Base-by-base conservation (phyloP, 768 basidiomycete species). In the Psilocybe cubensis region DNA sequence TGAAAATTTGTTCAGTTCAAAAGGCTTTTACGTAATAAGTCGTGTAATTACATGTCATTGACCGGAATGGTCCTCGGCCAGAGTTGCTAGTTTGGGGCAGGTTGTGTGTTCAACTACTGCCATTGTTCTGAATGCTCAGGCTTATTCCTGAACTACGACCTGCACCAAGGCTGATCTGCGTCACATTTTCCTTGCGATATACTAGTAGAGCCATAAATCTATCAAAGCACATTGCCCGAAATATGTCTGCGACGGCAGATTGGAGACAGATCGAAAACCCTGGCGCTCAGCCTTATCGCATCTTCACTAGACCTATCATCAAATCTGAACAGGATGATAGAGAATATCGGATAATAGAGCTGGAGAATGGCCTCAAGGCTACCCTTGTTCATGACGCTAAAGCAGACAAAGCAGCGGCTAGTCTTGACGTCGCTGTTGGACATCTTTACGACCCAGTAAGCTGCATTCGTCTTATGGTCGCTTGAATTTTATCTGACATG, bases 371-470 rank as follows among this genome's bases (percentile, higher is more conserved):
- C 3, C 74, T 99, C n/a, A 88, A 92, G 59, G 94, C 88, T 0
- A 83, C 89, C 61, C 73, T 99, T 23, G 80, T 98, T 12, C 88
- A 88, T 54, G 96, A 99, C 69, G 73, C 83, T 0, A 87, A 85
- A 60, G 86, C 96, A 4, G 97, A 99, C 76, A 97, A 96, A 74
- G 91, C 94, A 10, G 93, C 95, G 0, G 97, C 96, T 2, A 92
- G 93, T 68, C 80, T 99, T 66, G 92, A 96, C 72, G 94, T 98
- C 50, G 88, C 89, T 31, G 95, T 98, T 2, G 97, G 97, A 3
- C 96, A 98, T 72, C 72, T 99, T 52, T 86, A 83, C 42, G 97
- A 99, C 72, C 97, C 97, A 14, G 93, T 93, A 68, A 72, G 89
- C 78, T 35, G 7, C 38, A n/a, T 38, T 38, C n/a, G 52, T 20